Conservation (phyloP, 495 filamentous ascomycete genomes). For the Hypoxylon lienhwacheense region DNA sequence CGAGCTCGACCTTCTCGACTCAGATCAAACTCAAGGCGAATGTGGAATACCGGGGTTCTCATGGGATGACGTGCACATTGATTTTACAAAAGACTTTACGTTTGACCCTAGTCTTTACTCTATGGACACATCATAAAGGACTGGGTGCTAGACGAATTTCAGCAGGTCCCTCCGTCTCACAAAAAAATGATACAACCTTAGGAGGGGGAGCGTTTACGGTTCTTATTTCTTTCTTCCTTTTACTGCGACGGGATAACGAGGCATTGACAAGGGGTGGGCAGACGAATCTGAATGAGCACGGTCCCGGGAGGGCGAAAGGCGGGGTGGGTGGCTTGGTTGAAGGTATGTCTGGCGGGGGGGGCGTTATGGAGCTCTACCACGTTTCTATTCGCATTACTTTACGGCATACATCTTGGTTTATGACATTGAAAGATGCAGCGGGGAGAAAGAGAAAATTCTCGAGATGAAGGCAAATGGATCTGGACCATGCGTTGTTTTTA, state of each 20-base stretch:
- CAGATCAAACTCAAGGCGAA: conserved; percentile 9
- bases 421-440: neutral
- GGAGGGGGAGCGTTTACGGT: neutral
- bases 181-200: too few species aligned
- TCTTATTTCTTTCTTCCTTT: neutral
- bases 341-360: neutral
- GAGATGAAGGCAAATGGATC: neutral
- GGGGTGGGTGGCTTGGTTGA: conserved; percentile 2
- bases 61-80: conserved; percentile 46
- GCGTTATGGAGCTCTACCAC: conserved; percentile 13
- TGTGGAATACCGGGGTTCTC: conserved; percentile 24
- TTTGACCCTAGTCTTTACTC: conserved; percentile 49
- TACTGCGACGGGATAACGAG: conserved; percentile 8
- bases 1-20: conserved; percentile 7
- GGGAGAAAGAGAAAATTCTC: conserved; percentile 11
- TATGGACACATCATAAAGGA: conserved; percentile 42
- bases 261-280: neutral
- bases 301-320: too few species aligned
- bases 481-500: neutral
- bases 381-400: neutral
- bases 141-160: neutral
- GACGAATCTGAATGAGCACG: neutral
- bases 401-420: conserved; percentile 1
- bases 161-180: conserved; percentile 22
- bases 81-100: conserved; percentile 47